Percentiles rank a stretch among this genome's conserved stretches.
Evolutionary conservation across 2,329 filamentous ascomycete genomes (phyloP).

Genomic region (Helotiales sp.): DNA sequence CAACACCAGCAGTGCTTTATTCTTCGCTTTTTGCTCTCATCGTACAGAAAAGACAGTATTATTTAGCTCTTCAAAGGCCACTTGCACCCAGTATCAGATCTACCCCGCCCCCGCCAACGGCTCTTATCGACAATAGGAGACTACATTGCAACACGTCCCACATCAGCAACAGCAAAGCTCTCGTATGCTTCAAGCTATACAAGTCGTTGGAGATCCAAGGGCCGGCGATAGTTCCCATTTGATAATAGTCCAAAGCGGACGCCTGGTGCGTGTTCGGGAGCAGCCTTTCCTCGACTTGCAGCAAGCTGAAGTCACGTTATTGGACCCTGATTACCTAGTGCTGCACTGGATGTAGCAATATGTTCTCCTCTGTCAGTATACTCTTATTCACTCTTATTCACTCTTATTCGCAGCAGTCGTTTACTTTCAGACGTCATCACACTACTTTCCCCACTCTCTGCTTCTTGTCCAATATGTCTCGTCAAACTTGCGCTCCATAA

Average conservation of each 20-base stretch:
- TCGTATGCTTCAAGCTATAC: background rate
- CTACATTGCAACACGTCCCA: background rate
- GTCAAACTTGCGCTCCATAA: background rate
- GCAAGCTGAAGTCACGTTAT: conserved; percentile 9
- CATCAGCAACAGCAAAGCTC: background rate
- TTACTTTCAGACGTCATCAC: background rate
- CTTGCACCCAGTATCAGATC: background rate
- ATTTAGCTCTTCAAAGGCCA: background rate
- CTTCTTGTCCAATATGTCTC: background rate
- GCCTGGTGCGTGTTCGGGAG: background rate
- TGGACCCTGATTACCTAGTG: background rate
- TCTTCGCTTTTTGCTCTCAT: background rate
- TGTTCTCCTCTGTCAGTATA: conserved; percentile 25
- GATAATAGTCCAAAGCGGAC: background rate
- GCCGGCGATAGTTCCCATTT: background rate
- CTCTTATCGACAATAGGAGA: background rate
- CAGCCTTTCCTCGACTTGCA: conserved; percentile 11
- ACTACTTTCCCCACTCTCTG: background rate
- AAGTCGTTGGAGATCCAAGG: background rate
- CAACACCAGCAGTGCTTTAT: background rate
- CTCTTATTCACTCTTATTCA: background rate
- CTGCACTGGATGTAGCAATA: conserved; percentile 11
- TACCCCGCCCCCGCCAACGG: background rate
- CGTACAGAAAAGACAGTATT: background rate
- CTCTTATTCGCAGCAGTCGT: background rate